phyloP scores from a whole-genome alignment of 768 basidiomycete genomes.

The Pisolithus marmoratus region DNA sequence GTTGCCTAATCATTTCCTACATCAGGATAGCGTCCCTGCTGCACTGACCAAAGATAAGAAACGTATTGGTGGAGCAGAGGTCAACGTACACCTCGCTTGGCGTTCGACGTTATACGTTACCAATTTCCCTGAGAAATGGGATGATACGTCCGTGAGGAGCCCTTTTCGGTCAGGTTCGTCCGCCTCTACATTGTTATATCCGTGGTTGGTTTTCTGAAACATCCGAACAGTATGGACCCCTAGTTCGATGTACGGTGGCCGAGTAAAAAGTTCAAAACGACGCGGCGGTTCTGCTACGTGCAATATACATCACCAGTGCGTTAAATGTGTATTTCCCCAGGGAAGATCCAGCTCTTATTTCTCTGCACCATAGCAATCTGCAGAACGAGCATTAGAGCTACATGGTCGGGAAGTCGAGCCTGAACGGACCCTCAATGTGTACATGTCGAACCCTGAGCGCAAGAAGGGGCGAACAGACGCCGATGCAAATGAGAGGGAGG shows the following conservation, averaged over 20 bases:
- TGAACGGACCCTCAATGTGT: slow-evolving; percentile 64
- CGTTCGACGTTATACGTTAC: slow-evolving; percentile 92
- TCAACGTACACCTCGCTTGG: slow-evolving; percentile 88
- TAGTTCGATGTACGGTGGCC: slow-evolving; percentile 98
- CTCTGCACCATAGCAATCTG: slow-evolving; percentile 43
- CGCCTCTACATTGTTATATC: background rate
- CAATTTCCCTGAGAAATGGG: slow-evolving; percentile 84
- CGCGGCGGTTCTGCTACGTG: slow-evolving; percentile 90
- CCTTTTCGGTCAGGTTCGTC: slow-evolving; percentile 69
- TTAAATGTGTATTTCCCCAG: slow-evolving; percentile 3
- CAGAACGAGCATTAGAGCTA: slow-evolving; percentile 72
- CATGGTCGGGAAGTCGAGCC: slow-evolving; percentile 73
- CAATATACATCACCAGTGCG: slow-evolving; percentile 83
- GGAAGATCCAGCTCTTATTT: background rate
- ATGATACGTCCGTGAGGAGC: slow-evolving; percentile 72
- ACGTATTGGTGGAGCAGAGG: slow-evolving; percentile 65
- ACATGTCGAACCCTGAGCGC: slow-evolving; percentile 84
- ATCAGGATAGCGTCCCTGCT: slow-evolving; percentile 72
- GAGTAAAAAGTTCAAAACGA: slow-evolving; percentile 91
- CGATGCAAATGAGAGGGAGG: slow-evolving; percentile 74
- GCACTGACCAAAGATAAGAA: slow-evolving; percentile 96
- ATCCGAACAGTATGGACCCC: slow-evolving; percentile 65
- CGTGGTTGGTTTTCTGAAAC: slow-evolving; percentile 2
- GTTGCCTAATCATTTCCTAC: background rate
- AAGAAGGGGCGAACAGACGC: slow-evolving; percentile 89